Base-by-base conservation (phyloP, 2,329 filamentous ascomycete genomes). In the Ilyonectria mors-panacis region DNA sequence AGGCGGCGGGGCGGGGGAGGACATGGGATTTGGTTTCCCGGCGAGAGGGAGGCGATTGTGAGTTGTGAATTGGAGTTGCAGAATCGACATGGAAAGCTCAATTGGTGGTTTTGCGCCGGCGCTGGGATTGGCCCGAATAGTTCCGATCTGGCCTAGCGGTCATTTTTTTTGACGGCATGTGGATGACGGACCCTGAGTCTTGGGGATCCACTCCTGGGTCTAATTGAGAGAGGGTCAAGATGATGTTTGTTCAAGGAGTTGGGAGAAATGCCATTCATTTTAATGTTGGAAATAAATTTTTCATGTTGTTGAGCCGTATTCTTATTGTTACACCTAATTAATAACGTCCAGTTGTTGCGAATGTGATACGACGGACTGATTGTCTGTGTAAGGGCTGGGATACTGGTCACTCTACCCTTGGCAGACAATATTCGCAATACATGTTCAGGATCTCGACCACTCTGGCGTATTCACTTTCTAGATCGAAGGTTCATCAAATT, bases 81-180 rank as follows among this genome's bases (percentile, higher is more conserved):
- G 45, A 55, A 44, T 48, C 23, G 23, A 28, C 58, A 45, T 30
- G 15, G 28, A 45, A 45, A 42, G 54, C 15, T 42, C 39, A 42
- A 19, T 63, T 63, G 44, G 60, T 58, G 64, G 59, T 67, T 59
- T 69, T 63, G 66, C 59, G 50, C 56, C 23, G 44, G 45, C 26
- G 30, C 33, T 51, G 37, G 42, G 51, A 69, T 57, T 59, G 44
- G 50, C 65, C 53, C 63, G 55, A 59, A 39, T 28, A 37, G 47
- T 48, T 66, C 54, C n/a, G 53, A 74, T 60, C 17, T 54, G 65
- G 71, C 48, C 65, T 73, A 74, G 71, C 35, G 71, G 70, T 56
- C 63, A n/a, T n/a, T 19, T 21, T 47, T 56, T 21, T 56, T 45
- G 45, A 17, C 30, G 57, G 45, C 44, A 19, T 26, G 28, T 53